Percentiles rank a stretch among this genome's conserved stretches.
Conservation (phyloP, 108 stramenopile genomes). For the Aurantiochytrium sp. region DNA sequence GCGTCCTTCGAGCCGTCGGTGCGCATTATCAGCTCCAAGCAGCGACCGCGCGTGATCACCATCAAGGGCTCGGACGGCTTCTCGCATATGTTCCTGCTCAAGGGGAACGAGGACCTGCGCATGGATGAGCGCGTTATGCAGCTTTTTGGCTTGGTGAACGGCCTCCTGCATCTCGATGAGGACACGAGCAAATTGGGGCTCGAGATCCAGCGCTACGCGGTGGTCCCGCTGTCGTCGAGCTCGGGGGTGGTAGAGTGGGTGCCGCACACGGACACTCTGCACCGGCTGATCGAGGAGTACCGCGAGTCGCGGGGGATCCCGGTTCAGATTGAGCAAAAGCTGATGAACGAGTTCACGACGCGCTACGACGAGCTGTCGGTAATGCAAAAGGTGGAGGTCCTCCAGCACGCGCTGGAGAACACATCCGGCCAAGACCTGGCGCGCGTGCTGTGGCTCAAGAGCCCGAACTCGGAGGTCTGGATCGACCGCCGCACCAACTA, state of each 20-base stretch:
- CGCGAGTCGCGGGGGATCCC: constrained; percentile 78
- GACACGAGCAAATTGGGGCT: constrained; percentile 86
- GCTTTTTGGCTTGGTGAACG: constrained; percentile 96
- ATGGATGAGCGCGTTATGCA: constrained; percentile 99
- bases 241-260: constrained; percentile 97
- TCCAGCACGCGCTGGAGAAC: constrained; percentile 75
- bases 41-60: constrained; percentile 89
- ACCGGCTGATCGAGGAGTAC: constrained; percentile 88
- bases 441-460: constrained; percentile 93
- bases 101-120: constrained; percentile 97
- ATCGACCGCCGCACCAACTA: constrained; percentile 88
- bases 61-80: constrained; percentile 88
- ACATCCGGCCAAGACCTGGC: constrained; percentile 89
- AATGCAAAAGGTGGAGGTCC: constrained; percentile 97
- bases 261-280: constrained; percentile 92
- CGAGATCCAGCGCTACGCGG: constrained; percentile 88
- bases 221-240: constrained; percentile 87
- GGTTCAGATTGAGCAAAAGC: constrained; percentile 84
- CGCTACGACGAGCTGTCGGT: constrained; percentile 87
- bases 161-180: constrained; percentile 85
- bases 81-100: constrained; percentile 92
- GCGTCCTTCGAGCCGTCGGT: constrained; percentile 71
- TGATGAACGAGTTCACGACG: constrained; percentile 79
- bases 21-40: constrained; percentile 93
- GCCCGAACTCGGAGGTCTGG: constrained; percentile 92